phyloP scores from a whole-genome alignment of 1,139 yeast genomes.

The Entelexis sorbosivorans region DNA sequence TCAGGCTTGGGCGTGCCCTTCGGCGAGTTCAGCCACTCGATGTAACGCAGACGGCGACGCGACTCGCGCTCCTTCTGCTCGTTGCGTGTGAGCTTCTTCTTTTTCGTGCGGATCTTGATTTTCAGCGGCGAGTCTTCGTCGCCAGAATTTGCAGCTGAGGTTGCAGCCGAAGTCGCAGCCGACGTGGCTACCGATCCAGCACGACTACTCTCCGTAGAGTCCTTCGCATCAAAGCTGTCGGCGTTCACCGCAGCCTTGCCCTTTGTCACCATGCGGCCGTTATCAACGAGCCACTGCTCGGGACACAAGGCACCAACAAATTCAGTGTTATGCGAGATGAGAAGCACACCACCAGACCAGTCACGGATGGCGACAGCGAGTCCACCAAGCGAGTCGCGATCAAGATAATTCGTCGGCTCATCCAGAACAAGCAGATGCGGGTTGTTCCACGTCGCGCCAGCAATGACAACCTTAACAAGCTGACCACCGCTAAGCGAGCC shows the following conservation, averaged over 20 bases:
- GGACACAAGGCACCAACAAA: constrained; percentile 97
- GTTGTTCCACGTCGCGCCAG: constrained; percentile 99
- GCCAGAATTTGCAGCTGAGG: constrained; percentile 32
- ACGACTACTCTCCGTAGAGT: constrained; percentile 28
- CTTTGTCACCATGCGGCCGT: constrained; percentile 78
- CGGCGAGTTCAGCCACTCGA: constrained; percentile 91
- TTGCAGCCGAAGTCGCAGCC: constrained; percentile 32
- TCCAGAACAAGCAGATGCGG: constrained; percentile 96
- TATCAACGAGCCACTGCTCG: constrained; percentile 95
- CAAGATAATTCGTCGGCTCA: constrained; percentile 97
- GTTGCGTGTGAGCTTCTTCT: constrained; percentile 95
- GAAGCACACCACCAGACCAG: constrained; percentile 96
- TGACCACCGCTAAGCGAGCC: constrained; percentile 98
- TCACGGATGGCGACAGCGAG: constrained; percentile 94
- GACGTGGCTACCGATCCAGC: constrained; percentile 34
- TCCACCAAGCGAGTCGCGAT: constrained; percentile 95
- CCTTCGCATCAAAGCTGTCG: constrained; percentile 56
- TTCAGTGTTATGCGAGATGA: constrained; percentile 96
- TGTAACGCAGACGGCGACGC: constrained; percentile 85
- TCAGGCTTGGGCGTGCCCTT: constrained; percentile 94
- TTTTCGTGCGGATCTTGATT: constrained; percentile 80
- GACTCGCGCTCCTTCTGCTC: constrained; percentile 85
- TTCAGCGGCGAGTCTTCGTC: constrained; percentile 80
- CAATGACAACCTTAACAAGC: constrained; percentile 94
- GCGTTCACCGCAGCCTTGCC: constrained; percentile 60